Evolutionary conservation across 202 grass and related monocot species (phyloP).

Genomic region (Panicum hallii): DNA sequence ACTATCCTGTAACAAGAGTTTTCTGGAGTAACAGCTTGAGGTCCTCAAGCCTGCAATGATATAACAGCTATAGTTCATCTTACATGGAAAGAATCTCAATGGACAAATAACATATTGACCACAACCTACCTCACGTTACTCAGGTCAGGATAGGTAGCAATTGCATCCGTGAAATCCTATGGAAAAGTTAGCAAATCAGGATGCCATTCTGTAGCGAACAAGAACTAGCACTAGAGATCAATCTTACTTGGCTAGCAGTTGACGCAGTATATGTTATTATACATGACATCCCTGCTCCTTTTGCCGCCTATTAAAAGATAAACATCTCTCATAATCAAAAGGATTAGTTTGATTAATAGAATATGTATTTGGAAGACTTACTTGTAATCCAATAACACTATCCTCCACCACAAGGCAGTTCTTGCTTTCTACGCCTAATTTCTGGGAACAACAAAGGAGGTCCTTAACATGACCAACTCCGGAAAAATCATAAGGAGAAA

Average conservation of each 20-base stretch:
- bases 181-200: slow-evolving; percentile 40
- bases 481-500: slow-evolving; percentile 5
- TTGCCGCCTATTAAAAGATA: slow-evolving; percentile 71
- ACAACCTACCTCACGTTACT: slow-evolving; percentile 76
- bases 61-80: slow-evolving; percentile 35
- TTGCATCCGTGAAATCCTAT: slow-evolving; percentile 91
- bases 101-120: neutral
- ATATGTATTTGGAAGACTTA: slow-evolving; percentile 48
- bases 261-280: slow-evolving; percentile 95
- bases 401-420: slow-evolving; percentile 99
- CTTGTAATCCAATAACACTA: slow-evolving; percentile 94
- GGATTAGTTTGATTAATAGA: slow-evolving; percentile 1
- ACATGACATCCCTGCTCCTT: slow-evolving; percentile 91
- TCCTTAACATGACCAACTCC: neutral
- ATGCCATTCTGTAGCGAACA: neutral
- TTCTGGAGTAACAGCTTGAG: slow-evolving; percentile 81
- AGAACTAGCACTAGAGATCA: slow-evolving; percentile 31
- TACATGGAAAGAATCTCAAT: slow-evolving; percentile 13
- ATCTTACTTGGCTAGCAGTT: slow-evolving; percentile 83
- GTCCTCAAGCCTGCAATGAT: slow-evolving; percentile 76
- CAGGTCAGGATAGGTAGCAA: slow-evolving; percentile 90
- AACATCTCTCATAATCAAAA: slow-evolving; percentile 34
- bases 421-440: slow-evolving; percentile 69
- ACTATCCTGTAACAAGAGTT: slow-evolving; percentile 74
- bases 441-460: slow-evolving; percentile 55